Conservation (phyloP, 2,329 filamentous ascomycete species). For the Beauveria caledonica region DNA sequence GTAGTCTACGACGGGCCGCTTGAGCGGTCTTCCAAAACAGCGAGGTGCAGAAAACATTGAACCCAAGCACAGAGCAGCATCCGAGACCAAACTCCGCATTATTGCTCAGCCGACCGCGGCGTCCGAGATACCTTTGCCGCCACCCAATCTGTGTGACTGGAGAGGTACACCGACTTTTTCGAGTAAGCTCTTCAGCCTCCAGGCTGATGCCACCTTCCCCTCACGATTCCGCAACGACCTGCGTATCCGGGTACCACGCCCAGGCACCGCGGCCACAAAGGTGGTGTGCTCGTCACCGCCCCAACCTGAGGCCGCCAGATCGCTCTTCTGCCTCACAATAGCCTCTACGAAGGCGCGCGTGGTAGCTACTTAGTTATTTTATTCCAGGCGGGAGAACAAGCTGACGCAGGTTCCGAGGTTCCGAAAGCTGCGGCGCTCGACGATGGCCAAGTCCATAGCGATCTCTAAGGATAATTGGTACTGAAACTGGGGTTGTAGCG, state of each 20-base stretch:
- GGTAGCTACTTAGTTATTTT: not conserved
- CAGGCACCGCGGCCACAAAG: not conserved
- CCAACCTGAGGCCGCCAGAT: not conserved
- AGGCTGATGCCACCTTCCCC: not conserved
- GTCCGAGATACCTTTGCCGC: not conserved
- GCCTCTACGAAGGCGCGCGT: not conserved
- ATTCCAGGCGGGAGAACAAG: not conserved
- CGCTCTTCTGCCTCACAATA: not conserved
- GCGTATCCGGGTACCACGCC: constrained; percentile 7
- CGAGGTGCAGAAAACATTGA: not conserved
- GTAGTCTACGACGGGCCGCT: not conserved
- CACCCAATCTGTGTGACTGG: not conserved
- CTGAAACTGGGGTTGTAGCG: not conserved
- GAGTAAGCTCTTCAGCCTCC: not conserved
- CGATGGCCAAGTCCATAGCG: not conserved
- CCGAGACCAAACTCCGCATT: not conserved
- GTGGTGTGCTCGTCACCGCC: not conserved
- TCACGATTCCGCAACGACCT: not conserved
- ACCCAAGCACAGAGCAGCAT: not conserved
- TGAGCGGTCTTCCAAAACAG: not conserved
- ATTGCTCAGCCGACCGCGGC: not conserved
- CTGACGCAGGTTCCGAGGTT: too few relatives aligned
- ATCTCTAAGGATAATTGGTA: not conserved
- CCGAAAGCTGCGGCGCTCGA: not conserved
- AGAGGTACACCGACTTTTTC: not conserved